These are phyloP conservation scores for Camillea tinctor DNA, from an alignment of 2,329 filamentous ascomycete species.

Conservation along the genomic window DNA sequence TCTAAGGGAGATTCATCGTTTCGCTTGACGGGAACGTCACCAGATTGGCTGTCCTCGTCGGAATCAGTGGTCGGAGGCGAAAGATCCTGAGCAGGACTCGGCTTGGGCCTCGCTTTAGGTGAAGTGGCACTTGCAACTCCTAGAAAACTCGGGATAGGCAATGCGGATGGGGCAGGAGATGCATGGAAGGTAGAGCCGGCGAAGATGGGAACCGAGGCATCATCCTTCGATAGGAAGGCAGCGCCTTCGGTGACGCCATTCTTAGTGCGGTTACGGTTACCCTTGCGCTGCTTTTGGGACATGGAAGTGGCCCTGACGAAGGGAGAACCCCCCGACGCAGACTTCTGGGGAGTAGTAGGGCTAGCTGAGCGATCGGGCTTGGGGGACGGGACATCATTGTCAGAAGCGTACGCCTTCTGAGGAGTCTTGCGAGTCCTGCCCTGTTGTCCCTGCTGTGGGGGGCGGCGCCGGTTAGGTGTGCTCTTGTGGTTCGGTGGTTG, in stretches of 20 bases:
- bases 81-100: constrained; percentile 41
- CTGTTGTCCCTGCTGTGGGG: no score
- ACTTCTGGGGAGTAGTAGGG: constrained; percentile 48
- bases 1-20: constrained; percentile 75
- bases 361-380: constrained; percentile 29
- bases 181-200: constrained; percentile 94
- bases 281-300: constrained; percentile 30
- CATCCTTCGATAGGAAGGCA: constrained; percentile 43
- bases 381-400: constrained; percentile 49
- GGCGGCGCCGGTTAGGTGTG: constrained; percentile 41
- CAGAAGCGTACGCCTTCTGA: constrained; percentile 58
- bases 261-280: constrained; percentile 29
- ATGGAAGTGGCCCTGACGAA: constrained; percentile 28
- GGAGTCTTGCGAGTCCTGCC: constrained; percentile 37
- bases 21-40: constrained; percentile 32
- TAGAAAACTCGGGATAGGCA: constrained; percentile 86
- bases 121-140: constrained; percentile 73
- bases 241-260: constrained; percentile 41
- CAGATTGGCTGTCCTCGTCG: constrained; percentile 48
- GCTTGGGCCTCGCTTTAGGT: constrained; percentile 45
- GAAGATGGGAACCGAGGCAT: constrained; percentile 61
- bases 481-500: constrained; percentile 32
- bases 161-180: constrained; percentile 83
- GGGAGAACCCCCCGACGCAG: constrained; percentile 36
- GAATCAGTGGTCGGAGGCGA: constrained; percentile 54